Evolutionary conservation across 495 filamentous ascomycete species (phyloP).

Genomic region (Amorphotheca resinae): DNA sequence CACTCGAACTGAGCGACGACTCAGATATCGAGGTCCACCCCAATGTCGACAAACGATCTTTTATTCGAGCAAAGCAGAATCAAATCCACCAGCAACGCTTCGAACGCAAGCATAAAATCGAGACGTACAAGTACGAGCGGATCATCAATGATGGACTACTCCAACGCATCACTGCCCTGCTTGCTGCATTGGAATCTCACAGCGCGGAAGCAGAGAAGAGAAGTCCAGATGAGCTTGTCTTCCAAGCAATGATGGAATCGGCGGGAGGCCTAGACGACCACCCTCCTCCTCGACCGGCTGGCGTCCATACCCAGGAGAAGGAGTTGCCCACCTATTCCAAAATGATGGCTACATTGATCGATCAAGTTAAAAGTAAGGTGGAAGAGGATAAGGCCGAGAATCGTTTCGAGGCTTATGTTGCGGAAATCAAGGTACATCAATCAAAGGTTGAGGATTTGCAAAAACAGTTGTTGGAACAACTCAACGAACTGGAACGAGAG

Average conservation of each 20-base stretch:
- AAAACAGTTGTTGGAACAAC: constrained; percentile 53
- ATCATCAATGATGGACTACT: constrained; percentile 86
- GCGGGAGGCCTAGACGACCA: constrained; percentile 50
- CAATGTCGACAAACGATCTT: constrained; percentile 96
- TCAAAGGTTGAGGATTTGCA: constrained; percentile 68
- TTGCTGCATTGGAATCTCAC: constrained; percentile 55
- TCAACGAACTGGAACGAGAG: constrained; percentile 75
- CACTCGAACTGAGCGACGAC: constrained; percentile 91
- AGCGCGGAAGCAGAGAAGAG: constrained; percentile 47
- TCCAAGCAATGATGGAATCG: constrained; percentile 73
- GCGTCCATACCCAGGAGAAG: constrained; percentile 59
- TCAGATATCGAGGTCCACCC: constrained; percentile 97
- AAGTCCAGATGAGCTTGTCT: constrained; percentile 70
- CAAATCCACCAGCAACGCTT: constrained; percentile 87
- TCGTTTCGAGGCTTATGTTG: constrained; percentile 57
- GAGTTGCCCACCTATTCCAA: constrained; percentile 79
- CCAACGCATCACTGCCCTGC: constrained; percentile 64
- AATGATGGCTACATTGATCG: constrained; percentile 87
- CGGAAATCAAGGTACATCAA: constrained; percentile 62
- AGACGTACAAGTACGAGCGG: constrained; percentile 84
- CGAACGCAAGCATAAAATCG: constrained; percentile 75
- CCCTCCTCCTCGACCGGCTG: constrained; percentile 57
- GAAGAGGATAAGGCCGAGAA: constrained; percentile 53
- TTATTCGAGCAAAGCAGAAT: constrained; percentile 95
- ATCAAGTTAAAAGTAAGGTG: constrained; percentile 86